These are phyloP conservation scores for Entomortierella beljakovae DNA, from an alignment of 192 early-diverging fungal genomes.

Conservation along the genomic window DNA sequence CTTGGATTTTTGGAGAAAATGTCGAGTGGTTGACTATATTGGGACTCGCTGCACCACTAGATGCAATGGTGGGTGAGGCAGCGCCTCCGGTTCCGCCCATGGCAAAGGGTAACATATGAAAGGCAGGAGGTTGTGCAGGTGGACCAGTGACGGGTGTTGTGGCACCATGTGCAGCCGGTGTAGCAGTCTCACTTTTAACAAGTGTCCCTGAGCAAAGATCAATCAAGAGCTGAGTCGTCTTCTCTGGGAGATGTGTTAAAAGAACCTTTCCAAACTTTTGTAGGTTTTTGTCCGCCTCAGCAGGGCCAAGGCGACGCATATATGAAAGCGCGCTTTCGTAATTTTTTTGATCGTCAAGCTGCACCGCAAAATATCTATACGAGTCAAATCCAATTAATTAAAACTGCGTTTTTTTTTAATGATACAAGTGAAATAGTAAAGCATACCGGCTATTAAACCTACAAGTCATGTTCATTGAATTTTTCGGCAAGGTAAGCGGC, in stretches of 20 bases:
- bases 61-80: slow-evolving; percentile 1
- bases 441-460: no score
- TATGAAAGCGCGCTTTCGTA: slow-evolving; percentile 83
- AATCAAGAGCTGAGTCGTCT: slow-evolving; percentile 67
- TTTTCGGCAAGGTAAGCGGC: slow-evolving; percentile 92
- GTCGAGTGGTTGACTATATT: slow-evolving; percentile 4
- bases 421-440: no score
- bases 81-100: slow-evolving; percentile 25
- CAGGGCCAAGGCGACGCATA: slow-evolving; percentile 68
- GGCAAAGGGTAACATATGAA: slow-evolving; percentile 52
- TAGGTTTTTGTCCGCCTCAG: slow-evolving; percentile 66
- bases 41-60: slow-evolving; percentile 18
- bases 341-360: slow-evolving; percentile 88
- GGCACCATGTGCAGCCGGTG: slow-evolving; percentile 31
- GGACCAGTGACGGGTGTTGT: slow-evolving; percentile 2
- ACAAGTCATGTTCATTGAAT: slow-evolving; percentile 83
- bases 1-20: slow-evolving; percentile 17
- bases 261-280: slow-evolving; percentile 70
- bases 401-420: no score
- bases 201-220: slow-evolving; percentile 65
- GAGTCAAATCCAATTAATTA: not conserved
- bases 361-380: slow-evolving; percentile 84
- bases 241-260: slow-evolving; percentile 62
- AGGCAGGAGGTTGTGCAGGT: slow-evolving; percentile 24
- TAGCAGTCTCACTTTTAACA: not conserved